Percentiles rank a stretch among this genome's conserved stretches.
Evolutionary conservation across 148 eudicot species (phyloP).

Genomic region (Nepenthes mirabilis): DNA sequence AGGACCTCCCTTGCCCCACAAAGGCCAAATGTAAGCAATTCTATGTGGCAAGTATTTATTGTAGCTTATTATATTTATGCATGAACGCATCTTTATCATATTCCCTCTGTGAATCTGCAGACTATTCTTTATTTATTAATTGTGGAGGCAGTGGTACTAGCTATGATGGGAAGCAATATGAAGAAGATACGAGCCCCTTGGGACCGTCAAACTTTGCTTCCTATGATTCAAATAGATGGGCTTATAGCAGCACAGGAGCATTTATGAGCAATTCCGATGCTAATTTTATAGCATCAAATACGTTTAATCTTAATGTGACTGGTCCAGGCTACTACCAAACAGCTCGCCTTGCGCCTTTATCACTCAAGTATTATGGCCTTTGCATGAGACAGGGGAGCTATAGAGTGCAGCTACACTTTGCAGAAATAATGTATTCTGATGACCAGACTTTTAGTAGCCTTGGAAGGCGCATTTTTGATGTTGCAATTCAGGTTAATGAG

Average conservation of each 20-base stretch:
- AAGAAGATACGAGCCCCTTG: constrained; percentile 22
- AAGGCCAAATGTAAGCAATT: constrained; percentile 30
- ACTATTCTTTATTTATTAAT: constrained; percentile 50
- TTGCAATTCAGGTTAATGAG: constrained; percentile 44
- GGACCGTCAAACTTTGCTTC: constrained; percentile 42
- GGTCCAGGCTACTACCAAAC: constrained; percentile 32
- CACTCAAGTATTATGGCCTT: constrained; percentile 63
- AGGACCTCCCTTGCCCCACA: constrained; percentile 45
- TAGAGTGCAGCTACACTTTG: constrained; percentile 47
- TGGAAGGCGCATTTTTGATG: constrained; percentile 66
- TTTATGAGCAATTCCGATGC: constrained; percentile 22
- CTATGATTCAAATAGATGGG: constrained; percentile 50
- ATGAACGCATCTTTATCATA: background rate
- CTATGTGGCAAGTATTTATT: background rate
- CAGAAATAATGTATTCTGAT: constrained; percentile 18
- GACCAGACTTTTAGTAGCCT: constrained; percentile 43
- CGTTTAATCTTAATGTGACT: constrained; percentile 18
- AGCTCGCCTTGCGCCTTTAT: constrained; percentile 59
- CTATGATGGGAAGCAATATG: constrained; percentile 38
- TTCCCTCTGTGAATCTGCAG: constrained; percentile 20
- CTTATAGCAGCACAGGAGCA: constrained; percentile 61
- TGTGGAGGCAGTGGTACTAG: constrained; percentile 49
- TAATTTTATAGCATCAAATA: constrained; percentile 18
- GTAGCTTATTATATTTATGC: background rate
- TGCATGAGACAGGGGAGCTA: constrained; percentile 57